These are phyloP conservation scores for Phoma sp. DNA, from an alignment of 2,329 filamentous ascomycete species.

Conservation along the genomic window DNA sequence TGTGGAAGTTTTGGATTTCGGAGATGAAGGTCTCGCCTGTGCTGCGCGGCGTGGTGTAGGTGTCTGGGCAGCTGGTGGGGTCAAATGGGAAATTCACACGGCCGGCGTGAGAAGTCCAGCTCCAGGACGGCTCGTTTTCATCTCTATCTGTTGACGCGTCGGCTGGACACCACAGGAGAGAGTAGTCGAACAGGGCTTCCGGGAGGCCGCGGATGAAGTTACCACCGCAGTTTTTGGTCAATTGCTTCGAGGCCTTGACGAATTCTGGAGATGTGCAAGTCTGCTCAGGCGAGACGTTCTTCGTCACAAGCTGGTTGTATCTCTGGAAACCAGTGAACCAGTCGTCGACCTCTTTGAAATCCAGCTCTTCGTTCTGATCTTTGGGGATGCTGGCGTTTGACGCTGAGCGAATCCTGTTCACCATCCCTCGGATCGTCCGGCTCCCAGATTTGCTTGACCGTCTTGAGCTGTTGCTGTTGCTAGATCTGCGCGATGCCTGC, in stretches of 20 bases:
- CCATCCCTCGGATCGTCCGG: constrained; percentile 30
- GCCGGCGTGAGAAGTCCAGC: constrained; percentile 39
- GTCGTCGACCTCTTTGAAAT: constrained; percentile 36
- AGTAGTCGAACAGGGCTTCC: constrained; percentile 41
- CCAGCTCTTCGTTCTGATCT: constrained; percentile 25
- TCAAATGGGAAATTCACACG: constrained; percentile 44
- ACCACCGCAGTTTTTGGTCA: constrained; percentile 40
- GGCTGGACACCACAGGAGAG: constrained; percentile 44
- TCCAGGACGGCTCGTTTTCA: constrained; percentile 38
- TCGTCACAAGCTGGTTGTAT: constrained; percentile 43
- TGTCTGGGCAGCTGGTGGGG: constrained; percentile 40
- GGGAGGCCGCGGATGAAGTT: constrained; percentile 40
- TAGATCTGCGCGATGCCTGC: constrained; percentile 26
- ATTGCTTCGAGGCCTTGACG: constrained; percentile 27
- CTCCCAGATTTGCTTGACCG: constrained; percentile 31
- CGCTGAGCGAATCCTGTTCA: constrained; percentile 35
- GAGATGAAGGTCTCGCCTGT: constrained; percentile 39
- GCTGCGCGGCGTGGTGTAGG: constrained; percentile 24
- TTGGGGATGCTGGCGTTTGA: constrained; percentile 33
- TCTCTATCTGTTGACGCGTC: constrained; percentile 22
- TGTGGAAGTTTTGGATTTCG: constrained; percentile 35
- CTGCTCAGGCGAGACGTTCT: constrained; percentile 19
- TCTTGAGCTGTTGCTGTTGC: constrained; percentile 36
- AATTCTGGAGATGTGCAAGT: constrained; percentile 27
- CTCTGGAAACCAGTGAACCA: constrained; percentile 40